A percentile compares a stretch with the other conserved stretches of the same genome.
Evolutionary conservation across 371 early-diverging fungal genomes (phyloP).

Genomic region (Syncephalastrum contaminatum): DNA sequence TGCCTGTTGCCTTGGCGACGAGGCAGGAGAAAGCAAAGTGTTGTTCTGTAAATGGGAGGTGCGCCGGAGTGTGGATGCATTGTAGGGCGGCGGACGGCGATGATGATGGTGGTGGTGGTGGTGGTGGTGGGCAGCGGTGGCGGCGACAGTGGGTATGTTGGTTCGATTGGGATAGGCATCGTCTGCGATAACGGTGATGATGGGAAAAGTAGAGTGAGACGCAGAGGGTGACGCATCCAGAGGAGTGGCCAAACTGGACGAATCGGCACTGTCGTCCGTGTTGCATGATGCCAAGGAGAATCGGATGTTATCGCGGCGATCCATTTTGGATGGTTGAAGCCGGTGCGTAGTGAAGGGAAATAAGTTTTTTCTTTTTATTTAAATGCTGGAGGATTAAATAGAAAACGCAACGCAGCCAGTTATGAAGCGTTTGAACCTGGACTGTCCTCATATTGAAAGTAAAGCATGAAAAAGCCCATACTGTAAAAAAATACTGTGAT

Average conservation of each 20-base stretch:
- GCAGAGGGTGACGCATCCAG: conserved; percentile 36
- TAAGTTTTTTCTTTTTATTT: no score
- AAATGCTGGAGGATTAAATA: no score
- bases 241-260: conserved; percentile 32
- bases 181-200: conserved; percentile 34
- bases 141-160: conserved; percentile 24
- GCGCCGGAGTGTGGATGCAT: no score
- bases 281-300: conserved; percentile 33
- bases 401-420: no score
- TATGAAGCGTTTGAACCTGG: no score
- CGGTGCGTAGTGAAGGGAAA: no score
- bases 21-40: no score
- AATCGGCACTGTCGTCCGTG: conserved; percentile 38
- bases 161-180: conserved; percentile 22
- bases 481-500: not conserved
- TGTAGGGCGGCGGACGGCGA: no score
- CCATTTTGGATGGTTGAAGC: no score
- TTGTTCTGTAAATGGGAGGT: no score
- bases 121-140: conserved; percentile 5
- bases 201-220: conserved; percentile 24
- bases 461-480: conserved; percentile 3
- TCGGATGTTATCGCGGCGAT: conserved; percentile 10
- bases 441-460: no score
- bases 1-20: not conserved
- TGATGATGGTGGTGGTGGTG: conserved; percentile 1